Evolutionary conservation across 331 rosid genomes (phyloP), one percentile per base, ranked within the genome.

Genomic region (Quercus lobata): DNA sequence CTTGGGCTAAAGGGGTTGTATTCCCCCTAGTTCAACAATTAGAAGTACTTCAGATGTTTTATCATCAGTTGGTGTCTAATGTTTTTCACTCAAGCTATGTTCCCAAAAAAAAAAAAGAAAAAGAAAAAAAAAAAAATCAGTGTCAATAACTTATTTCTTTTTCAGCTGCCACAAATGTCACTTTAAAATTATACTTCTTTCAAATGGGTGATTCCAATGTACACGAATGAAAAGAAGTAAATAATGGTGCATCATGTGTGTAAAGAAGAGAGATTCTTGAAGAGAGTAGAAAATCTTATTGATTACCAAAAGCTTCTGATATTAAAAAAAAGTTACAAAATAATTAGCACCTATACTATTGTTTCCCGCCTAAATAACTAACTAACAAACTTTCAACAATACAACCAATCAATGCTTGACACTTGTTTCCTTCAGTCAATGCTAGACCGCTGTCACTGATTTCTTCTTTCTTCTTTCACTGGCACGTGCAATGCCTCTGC

Each of bases 151-250:
- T 63, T 11, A 46, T 46, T 11, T 63, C 52, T 34, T 19, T 7
- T 66, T 68, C 21, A 18, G 72, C 53, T 24, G 27, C 72, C 27
- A 68, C 27, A 8, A 1, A 60, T 60, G 14, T 21, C 66, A 68
- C 2, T 46, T 66, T 25, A 19, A 34, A 2, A 5, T 2, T 18
- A 34, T 32, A 32, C 24, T 66, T 68, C 52, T 58, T 84, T 81
- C 85, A 79, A 62, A 69, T 82, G 88, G 74, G 77, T 56, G 22
- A 55, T 30, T 30, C 22, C 10, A 5, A 68, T 29, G 54, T 55
- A 30, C 78, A 61, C n/a, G 9, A 41, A 22, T 61, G 22, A 27
- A 24, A 54, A 71, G 56, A 25, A 79, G 76, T 44, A 71, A 24
- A 46, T 25, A 71, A 80, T 55, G 41, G 30, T 32, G 65, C 54